These are phyloP conservation scores for Candida adriatica DNA, from an alignment of 805 yeast genomes.

Conservation along the genomic window DNA sequence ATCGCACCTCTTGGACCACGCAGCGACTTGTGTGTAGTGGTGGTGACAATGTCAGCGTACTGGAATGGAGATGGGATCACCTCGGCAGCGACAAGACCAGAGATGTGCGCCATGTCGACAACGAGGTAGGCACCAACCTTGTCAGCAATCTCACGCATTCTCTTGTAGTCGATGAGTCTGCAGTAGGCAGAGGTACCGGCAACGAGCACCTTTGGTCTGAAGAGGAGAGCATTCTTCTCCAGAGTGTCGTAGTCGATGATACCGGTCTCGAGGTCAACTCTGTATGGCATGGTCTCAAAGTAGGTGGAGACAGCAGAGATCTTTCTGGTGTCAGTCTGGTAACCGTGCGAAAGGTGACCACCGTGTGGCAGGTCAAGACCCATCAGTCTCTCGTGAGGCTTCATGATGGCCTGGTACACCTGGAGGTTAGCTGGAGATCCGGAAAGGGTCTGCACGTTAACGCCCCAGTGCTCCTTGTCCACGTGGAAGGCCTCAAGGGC, in stretches of 20 bases:
- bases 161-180: conserved; percentile 91
- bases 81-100: conserved; percentile 93
- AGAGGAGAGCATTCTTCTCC: conserved; percentile 83
- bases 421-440: conserved; percentile 98
- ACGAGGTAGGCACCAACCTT: conserved; percentile 94
- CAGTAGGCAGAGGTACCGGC: conserved; percentile 99
- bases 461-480: conserved; percentile 88
- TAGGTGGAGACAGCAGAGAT: conserved; percentile 94
- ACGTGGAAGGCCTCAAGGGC: conserved; percentile 86
- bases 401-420: conserved; percentile 92
- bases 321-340: conserved; percentile 89
- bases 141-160: conserved; percentile 95
- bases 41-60: conserved; percentile 95
- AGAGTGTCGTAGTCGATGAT: conserved; percentile 93
- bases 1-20: conserved; percentile 99
- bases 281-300: conserved; percentile 98
- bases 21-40: conserved; percentile 96
- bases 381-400: conserved; percentile 95
- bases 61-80: conserved; percentile 96
- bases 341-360: conserved; percentile 97
- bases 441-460: conserved; percentile 91
- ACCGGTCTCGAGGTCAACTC: conserved; percentile 88
- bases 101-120: conserved; percentile 97
- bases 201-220: conserved; percentile 93
- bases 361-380: conserved; percentile 98